Base-by-base conservation (phyloP, 2,329 filamentous ascomycete species). In the Didymella pinodella region DNA sequence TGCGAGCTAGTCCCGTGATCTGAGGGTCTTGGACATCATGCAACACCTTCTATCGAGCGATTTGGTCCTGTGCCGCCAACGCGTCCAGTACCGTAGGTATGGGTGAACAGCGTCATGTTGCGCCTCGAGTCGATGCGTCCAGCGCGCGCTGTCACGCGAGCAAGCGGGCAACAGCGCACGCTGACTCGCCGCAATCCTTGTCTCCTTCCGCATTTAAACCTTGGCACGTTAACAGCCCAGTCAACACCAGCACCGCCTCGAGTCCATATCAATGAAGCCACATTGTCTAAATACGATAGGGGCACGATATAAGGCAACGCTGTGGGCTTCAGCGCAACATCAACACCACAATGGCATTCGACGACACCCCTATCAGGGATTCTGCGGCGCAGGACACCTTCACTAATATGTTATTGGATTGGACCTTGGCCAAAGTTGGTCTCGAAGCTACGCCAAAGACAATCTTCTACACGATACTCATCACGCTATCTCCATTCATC, bases 151-250 rank as follows among this genome's bases (percentile, higher is more conserved):
- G 63, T 66, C 65, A 69, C 61, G 64, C 53, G 64, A 64, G 51
- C 57, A 61, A 46, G 40, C 48, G 22, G 38, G 10, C 65, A 66
- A 49, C 59, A n/a, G 36, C 50, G 28, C 40, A 34, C 45, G 58
- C 67, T 73, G 70, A 72, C 70, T 71, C 68, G 64, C 48, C 12
- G 26, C 28, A 50, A 54, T 49, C 53, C 58, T 61, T 61, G 58
- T 57, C 54, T 50, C 48, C 50, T 48, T 58, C 55, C 60, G 54
- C 58, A 56, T 62, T 47, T 58, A 66, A 66, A 29, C 47, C 47
- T n/a, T 43, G 46, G 53, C 55, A 52, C 48, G 54, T 32, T 12
- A 66, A 29, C 47, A 29, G 46, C 56, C 55, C 49, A 51, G 54
- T 57, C 57, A 51, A 48, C 51, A 60, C 46, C 51, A 60, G 57